phyloP scores from a whole-genome alignment of 176 grass and related monocot species.

The Eleusine indica region DNA sequence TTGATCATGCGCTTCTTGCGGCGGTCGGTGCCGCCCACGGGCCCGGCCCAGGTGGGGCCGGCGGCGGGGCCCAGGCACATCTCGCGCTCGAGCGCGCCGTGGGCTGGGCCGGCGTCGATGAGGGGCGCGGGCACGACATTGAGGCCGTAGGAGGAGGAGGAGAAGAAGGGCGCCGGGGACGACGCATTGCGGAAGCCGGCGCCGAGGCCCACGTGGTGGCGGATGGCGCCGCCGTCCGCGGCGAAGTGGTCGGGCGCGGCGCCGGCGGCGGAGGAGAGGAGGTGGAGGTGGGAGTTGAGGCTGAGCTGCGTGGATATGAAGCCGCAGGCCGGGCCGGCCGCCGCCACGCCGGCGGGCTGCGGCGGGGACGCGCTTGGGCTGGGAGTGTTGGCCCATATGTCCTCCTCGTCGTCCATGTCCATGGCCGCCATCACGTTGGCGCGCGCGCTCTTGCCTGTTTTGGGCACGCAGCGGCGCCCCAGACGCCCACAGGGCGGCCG shows the following conservation, averaged over 20 bases:
- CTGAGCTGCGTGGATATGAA: slow-evolving; percentile 52
- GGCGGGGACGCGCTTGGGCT: slow-evolving; percentile 46
- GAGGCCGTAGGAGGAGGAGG: background rate
- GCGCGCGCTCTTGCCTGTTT: slow-evolving; percentile 24
- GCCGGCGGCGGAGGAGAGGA: slow-evolving; percentile 8
- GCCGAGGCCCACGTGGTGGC: background rate
- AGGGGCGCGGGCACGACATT: background rate
- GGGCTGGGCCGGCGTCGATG: background rate
- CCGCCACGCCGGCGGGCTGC: too few relatives aligned
- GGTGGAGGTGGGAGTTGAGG: slow-evolving; percentile 48
- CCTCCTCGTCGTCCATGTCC: slow-evolving; percentile 49
- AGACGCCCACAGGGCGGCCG: background rate
- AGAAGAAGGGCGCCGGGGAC: slow-evolving; percentile 25
- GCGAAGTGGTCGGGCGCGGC: background rate
- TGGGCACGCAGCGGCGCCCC: slow-evolving; percentile 35
- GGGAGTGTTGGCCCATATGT: slow-evolving; percentile 45
- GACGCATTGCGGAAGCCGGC: slow-evolving; percentile 40
- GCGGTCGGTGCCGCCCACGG: slow-evolving; percentile 26
- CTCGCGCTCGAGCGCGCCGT: slow-evolving; percentile 34
- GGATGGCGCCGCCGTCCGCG: background rate
- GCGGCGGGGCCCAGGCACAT: background rate
- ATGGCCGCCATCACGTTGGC: slow-evolving; percentile 6
- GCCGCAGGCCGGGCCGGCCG: background rate
- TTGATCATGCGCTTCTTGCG: slow-evolving; percentile 74
- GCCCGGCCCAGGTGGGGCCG: background rate